Conservation (phyloP, 305 asterid species). For the Fraxinus sp. region DNA sequence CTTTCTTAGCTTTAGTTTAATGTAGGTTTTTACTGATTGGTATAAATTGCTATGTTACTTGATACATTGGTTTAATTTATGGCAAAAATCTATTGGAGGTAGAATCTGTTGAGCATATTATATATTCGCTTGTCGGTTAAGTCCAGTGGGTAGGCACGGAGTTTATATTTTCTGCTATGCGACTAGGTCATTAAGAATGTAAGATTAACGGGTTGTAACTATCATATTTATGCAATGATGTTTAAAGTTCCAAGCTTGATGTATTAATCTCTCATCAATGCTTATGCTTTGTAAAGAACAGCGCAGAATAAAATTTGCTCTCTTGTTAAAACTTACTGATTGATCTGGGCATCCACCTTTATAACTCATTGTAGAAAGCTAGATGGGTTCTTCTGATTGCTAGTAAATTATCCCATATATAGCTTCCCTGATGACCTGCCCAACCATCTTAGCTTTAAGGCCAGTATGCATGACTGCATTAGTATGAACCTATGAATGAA, state of each 20-base stretch:
- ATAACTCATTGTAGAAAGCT: not conserved
- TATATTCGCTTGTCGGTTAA: not conserved
- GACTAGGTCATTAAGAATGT: not conserved
- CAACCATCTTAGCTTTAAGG: not conserved
- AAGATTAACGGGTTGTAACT: not conserved
- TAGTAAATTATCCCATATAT: not conserved
- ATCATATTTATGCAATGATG: not conserved
- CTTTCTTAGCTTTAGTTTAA: not conserved
- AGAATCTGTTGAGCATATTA: not conserved
- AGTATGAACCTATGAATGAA: not conserved
- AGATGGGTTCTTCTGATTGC: not conserved
- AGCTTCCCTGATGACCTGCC: not conserved
- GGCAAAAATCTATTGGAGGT: not conserved
- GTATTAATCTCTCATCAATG: not conserved
- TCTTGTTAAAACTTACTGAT: not conserved
- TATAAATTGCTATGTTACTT: not conserved
- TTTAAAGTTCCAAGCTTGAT: not conserved
- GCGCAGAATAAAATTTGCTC: not conserved
- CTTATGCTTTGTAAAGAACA: not conserved
- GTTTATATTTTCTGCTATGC: not conserved
- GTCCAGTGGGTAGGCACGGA: not conserved
- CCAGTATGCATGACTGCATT: not conserved
- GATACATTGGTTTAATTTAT: not conserved
- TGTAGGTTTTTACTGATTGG: not conserved
- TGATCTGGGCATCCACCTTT: not conserved